Percentiles rank a stretch among this genome's conserved stretches.
These are phyloP conservation scores for Tricholoma sp. DNA, from an alignment of 768 basidiomycete species.

Conservation along the genomic window DNA sequence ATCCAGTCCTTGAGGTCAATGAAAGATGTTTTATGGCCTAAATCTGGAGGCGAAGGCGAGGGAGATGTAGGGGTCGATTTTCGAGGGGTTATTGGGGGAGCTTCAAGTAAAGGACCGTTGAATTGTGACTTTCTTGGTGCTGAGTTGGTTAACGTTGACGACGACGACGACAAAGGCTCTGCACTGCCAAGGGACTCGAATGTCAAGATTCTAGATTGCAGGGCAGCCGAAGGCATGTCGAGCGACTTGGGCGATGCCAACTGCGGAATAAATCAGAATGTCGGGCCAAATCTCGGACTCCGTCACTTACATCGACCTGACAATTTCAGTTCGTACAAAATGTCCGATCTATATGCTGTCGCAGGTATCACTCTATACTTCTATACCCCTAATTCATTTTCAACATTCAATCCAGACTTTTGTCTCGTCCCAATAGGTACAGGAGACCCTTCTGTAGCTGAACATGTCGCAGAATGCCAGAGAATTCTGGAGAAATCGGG, in stretches of 20 bases:
- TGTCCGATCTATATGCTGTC: constrained; percentile 66
- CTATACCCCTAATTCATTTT: background rate
- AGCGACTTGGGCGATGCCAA: background rate
- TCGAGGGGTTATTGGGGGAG: constrained; percentile 39
- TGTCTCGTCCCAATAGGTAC: constrained; percentile 87
- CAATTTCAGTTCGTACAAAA: too few relatives aligned
- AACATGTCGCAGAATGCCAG: constrained; percentile 79
- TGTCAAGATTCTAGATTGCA: constrained; percentile 57
- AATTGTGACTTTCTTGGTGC: constrained; percentile 11
- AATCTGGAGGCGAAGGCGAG: constrained; percentile 45
- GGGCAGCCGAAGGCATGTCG: constrained; percentile 37
- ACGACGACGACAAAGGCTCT: constrained; percentile 9
- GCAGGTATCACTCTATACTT: constrained; percentile 44
- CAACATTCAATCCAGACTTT: constrained; percentile 50
- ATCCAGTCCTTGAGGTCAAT: constrained; percentile 75
- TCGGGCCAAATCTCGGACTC: too few relatives aligned
- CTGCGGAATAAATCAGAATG: background rate
- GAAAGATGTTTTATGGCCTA: constrained; percentile 53
- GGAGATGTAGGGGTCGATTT: constrained; percentile 34
- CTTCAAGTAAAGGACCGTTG: constrained; percentile 35
- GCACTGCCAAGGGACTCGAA: constrained; percentile 49
- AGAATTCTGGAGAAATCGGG: constrained; percentile 79
- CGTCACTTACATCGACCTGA: too few relatives aligned
- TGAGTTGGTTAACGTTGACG: constrained; percentile 13
- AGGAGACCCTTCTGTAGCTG: constrained; percentile 67